Percentiles rank a stretch among this genome's conserved stretches.
Conservation (phyloP, 768 basidiomycete genomes). For the Asterophora lycoperdoides region DNA sequence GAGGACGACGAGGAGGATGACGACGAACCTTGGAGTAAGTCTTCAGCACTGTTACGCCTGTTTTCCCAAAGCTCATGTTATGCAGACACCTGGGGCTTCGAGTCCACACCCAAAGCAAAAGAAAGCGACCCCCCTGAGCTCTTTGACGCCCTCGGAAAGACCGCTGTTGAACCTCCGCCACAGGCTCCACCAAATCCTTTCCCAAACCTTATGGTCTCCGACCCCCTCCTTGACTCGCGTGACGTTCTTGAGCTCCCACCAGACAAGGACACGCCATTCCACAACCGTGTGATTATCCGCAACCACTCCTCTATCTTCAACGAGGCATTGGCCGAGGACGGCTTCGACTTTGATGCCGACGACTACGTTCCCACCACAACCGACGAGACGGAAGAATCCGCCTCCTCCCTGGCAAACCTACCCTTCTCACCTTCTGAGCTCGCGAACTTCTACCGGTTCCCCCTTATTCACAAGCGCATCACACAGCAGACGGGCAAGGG, state of each 20-base stretch:
- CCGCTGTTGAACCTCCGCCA: neutral
- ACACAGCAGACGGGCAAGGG: conserved; percentile 94
- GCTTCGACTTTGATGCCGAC: conserved; percentile 28
- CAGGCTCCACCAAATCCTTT: conserved; percentile 18
- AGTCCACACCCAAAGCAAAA: too few relatives aligned
- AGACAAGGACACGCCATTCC: conserved; percentile 45
- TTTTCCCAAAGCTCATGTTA: too few relatives aligned
- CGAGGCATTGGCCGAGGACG: conserved; percentile 30
- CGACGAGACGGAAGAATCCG: conserved; percentile 29
- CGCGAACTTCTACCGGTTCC: conserved; percentile 33
- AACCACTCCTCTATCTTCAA: conserved; percentile 71
- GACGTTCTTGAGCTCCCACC: conserved; percentile 53
- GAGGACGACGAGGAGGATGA: conserved; percentile 1
- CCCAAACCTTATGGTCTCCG: conserved; percentile 61
- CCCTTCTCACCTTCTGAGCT: conserved; percentile 19
- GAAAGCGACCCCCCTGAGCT: too few relatives aligned
- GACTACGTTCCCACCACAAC: conserved; percentile 21
- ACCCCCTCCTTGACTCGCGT: conserved; percentile 59
- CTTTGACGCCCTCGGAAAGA: conserved; percentile 3
- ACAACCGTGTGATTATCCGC: conserved; percentile 61
- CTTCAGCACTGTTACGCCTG: too few relatives aligned
- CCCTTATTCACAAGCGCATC: conserved; percentile 53
- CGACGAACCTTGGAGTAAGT: neutral
- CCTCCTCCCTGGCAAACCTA: conserved; percentile 23
- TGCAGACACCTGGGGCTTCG: too few relatives aligned